Base-by-base conservation (phyloP, 2,329 filamentous ascomycete genomes). In the Penicillium palitans region DNA sequence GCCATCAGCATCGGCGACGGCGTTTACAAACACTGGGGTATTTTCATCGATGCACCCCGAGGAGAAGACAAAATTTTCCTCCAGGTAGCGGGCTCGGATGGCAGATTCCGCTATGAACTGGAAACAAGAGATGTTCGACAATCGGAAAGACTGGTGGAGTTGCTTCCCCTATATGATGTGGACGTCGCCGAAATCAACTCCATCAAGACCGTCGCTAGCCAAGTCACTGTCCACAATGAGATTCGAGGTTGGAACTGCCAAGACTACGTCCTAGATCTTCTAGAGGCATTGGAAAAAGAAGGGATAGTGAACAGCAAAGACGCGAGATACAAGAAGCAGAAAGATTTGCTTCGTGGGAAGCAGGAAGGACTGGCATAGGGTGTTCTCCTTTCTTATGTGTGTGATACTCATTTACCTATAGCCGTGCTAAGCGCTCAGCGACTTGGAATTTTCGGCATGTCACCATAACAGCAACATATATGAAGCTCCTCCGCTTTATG, bases 211-310 rank as follows among this genome's bases (percentile, higher is more conserved):
- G 49, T 55, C 27, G 66, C 65, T 24, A 41, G 55, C 13, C 61
- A 64, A n/a, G 39, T 55, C 10, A 24, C 55, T 4, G 58, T 71
- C 17, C 62, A 55, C 46, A 66, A 69, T 55, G 61, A 68, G 13
- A 44, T 42, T 37, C 52, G 61, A 19, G 65, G 63, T n/a, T 69
- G 52, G 54, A 68, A 69, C 40, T 70, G 64, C 54, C 66, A 70
- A 50, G 64, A 70, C 47, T 71, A 68, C 48, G 62, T 70, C 1
- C 62, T 71, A 47, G 68, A 71, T 12, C 58, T 70, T 51, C 46
- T 71, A 29, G 58, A 64, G 9, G 35, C 24, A 4, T 56, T 68
- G 35, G 64, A 66, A 40, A 50, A 50, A 5, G 40, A 62, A 42
- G 44, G 9, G 2, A 49, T 68, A n/a, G 50, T 68, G 21, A 52